These are phyloP conservation scores for Condylostoma magnum DNA, from an alignment of 169 alveolate species.

Conservation along the genomic window DNA sequence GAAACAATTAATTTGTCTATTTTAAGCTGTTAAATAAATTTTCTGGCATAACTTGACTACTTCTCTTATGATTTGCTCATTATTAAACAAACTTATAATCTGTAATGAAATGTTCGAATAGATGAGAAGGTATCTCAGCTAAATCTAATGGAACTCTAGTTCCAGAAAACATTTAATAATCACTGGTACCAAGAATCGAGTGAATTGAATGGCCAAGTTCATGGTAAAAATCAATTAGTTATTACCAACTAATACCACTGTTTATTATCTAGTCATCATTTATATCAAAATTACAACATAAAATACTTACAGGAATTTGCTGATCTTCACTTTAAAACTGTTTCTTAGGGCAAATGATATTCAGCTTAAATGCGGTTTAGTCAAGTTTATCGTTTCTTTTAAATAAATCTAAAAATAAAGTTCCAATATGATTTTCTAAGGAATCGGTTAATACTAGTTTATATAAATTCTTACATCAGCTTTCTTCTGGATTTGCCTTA, in stretches of 20 bases:
- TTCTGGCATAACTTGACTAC: not conserved
- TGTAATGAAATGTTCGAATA: conserved; percentile 23
- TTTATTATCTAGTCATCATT: not conserved
- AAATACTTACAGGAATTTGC: conserved; percentile 6
- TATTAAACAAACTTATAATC: conserved; percentile 18
- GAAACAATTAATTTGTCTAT: not conserved
- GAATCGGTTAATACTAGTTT: not conserved
- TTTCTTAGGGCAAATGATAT: not conserved
- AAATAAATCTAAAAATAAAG: conserved; percentile 18
- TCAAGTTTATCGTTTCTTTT: not conserved
- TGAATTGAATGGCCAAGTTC: conserved; percentile 29
- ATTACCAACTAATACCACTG: not conserved
- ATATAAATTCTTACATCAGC: conserved; percentile 4
- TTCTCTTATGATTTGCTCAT: conserved; percentile 21
- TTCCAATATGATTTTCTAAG: not conserved
- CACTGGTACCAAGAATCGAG: not conserved
- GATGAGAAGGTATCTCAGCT: conserved; percentile 34
- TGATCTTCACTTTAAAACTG: not conserved
- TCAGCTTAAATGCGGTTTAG: not conserved
- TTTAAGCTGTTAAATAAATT: not conserved
- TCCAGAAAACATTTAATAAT: conserved; percentile 25
- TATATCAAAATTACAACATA: conserved; percentile 14
- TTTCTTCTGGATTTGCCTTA: conserved; percentile 2
- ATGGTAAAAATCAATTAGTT: conserved; percentile 10
- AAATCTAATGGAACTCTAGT: conserved; percentile 31